These are phyloP conservation scores for Cadophora luteo-olivacea DNA, from an alignment of 2,329 filamentous ascomycete species.

Conservation along the genomic window DNA sequence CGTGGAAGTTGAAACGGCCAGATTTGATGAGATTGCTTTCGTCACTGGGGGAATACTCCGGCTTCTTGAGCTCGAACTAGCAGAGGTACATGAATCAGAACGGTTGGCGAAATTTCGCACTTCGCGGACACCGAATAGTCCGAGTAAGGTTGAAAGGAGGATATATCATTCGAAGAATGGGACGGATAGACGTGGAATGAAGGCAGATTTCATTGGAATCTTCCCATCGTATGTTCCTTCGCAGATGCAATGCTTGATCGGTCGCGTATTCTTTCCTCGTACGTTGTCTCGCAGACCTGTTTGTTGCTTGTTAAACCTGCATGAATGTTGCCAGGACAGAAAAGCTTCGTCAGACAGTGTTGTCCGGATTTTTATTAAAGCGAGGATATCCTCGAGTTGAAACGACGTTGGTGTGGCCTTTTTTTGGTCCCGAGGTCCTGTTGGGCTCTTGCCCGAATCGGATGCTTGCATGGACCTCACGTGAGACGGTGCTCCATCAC, in stretches of 20 bases:
- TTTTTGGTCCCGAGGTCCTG: not conserved
- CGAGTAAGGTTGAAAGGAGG: not conserved
- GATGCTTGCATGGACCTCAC: not conserved
- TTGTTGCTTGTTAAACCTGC: not conserved
- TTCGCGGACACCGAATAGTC: not conserved
- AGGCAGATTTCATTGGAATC: not conserved
- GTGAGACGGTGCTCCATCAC: not conserved
- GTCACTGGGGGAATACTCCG: not conserved
- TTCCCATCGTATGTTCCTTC: not conserved
- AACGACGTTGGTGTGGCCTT: not conserved
- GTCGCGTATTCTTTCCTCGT: not conserved
- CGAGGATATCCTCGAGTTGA: not conserved
- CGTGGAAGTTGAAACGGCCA: not conserved
- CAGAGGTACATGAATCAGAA: not conserved
- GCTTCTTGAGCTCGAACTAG: not conserved
- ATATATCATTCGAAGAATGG: not conserved
- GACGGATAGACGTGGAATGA: not conserved
- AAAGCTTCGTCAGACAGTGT: not conserved
- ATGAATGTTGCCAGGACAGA: not conserved
- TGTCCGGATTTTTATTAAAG: not conserved
- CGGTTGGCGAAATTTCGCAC: not conserved
- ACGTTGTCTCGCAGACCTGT: not conserved
- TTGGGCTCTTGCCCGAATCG: not conserved
- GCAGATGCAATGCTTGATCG: not conserved
- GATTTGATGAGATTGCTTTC: not conserved